Base-by-base conservation (phyloP, 2,329 filamentous ascomycete species). In the Trichophyton simii region DNA sequence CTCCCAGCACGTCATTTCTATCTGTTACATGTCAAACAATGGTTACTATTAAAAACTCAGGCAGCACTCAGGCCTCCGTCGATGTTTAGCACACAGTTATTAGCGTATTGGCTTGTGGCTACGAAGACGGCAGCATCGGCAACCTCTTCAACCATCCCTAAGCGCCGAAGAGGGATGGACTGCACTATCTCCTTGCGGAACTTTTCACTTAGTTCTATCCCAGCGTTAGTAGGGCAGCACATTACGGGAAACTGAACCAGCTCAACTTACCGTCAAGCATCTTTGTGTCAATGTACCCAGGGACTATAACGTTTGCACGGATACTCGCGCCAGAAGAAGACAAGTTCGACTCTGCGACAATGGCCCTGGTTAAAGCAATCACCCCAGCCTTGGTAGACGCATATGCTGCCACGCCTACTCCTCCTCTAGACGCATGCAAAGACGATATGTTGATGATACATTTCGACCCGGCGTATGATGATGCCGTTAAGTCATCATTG, bases 401-500 rank as follows among this genome's bases (percentile, higher is more conserved):
- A 70, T 94, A 94, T 0, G 85, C 82, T 3, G 86, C 82, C 11
- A 87, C 85, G 5, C 91, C 91, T 25, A 44, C 36, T 0, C 86
- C 87, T 0, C 85, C 87, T 62, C 86, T 85, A 1, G 80, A 70
- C 0, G 85, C 90, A 54, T 95, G 80, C 34, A 95, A 76, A 57
- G 88, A 92, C 0, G 88, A 85, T 22, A 96, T 77, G 69, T 95
- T 95, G 72, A 95, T 85, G 64, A 95, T 91, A 68, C 84, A 88
- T 60, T 88, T 83, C 0, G 86, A 84, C 59, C 80, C 76, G 0
- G 31, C 41, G 11, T 58, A 41, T 31, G 28, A 7, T 7, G 63
- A 13, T 15, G 3, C 6, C 88, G 84, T 18, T 84, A 80, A 1
- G 83, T 80, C 59, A 79, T 76, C 1, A 25, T 22, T 58, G 8